Percentiles rank a stretch among this genome's conserved stretches.
Evolutionary conservation across 1,284 basidiomycete genomes (phyloP).

Genomic region (Austropuccinia psidii): DNA sequence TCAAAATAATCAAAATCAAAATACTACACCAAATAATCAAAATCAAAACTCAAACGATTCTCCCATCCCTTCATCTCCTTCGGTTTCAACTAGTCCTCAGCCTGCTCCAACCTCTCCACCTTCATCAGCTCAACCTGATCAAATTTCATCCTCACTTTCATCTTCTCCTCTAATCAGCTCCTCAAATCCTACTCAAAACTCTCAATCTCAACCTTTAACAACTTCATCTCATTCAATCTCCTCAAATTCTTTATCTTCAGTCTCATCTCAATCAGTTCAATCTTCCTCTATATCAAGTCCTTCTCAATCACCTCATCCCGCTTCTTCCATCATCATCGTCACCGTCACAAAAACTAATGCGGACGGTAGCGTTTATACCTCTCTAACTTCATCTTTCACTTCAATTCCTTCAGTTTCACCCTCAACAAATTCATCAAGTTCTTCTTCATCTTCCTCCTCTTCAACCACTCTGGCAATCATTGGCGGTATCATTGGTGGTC

Average conservation of each 20-base stretch:
- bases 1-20: no score
- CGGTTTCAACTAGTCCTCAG: neutral
- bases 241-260: neutral
- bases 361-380: slow-evolving; percentile 35
- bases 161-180: neutral
- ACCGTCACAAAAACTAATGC: slow-evolving; percentile 40
- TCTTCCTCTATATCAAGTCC: neutral
- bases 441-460: neutral
- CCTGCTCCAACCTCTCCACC: neutral
- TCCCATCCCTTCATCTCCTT: neutral
- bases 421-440: slow-evolving; percentile 8
- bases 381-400: slow-evolving; percentile 35
- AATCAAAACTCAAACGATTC: no score
- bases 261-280: neutral
- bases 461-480: slow-evolving; percentile 43
- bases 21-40: no score
- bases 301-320: neutral
- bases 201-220: neutral
- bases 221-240: neutral
- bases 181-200: neutral
- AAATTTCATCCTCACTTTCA: neutral
- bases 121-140: neutral
- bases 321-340: slow-evolving; percentile 38
- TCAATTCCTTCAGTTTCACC: slow-evolving; percentile 26
- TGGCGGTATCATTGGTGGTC: slow-evolving; percentile 42